phyloP scores from a whole-genome alignment of 768 basidiomycete species.

The Leccinum aurantiacum region DNA sequence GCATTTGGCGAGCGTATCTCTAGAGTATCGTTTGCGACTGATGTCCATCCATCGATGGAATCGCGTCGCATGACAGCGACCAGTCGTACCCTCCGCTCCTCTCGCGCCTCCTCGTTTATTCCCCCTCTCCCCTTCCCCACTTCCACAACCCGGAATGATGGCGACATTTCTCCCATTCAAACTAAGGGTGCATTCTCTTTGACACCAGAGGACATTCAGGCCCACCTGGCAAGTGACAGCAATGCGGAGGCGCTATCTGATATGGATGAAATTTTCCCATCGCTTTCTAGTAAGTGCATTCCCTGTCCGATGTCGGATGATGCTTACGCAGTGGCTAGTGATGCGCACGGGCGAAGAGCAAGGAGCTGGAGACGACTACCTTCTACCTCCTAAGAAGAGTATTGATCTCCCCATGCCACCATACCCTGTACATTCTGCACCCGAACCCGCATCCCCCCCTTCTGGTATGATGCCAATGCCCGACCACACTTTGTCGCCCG shows the following conservation, averaged over 20 bases:
- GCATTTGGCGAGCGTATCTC: constrained; percentile 50
- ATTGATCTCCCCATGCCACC: constrained; percentile 35
- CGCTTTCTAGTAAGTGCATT: constrained; percentile 55
- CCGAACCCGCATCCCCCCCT: constrained; percentile 36
- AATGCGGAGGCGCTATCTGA: constrained; percentile 35
- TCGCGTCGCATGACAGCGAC: constrained; percentile 41
- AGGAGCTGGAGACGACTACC: constrained; percentile 41
- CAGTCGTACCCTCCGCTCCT: constrained; percentile 47
- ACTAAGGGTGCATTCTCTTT: constrained; percentile 41
- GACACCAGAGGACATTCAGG: constrained; percentile 62
- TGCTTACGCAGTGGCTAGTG: constrained; percentile 43
- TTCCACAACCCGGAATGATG: constrained; percentile 25
- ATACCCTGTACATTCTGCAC: constrained; percentile 29
- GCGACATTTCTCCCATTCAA: constrained; percentile 45
- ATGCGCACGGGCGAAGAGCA: constrained; percentile 60
- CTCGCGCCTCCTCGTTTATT: constrained; percentile 38
- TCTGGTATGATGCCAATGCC: constrained; percentile 42
- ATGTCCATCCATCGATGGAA: constrained; percentile 48
- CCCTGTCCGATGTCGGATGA: background rate
- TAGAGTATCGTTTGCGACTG: constrained; percentile 70
- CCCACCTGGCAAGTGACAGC: constrained; percentile 44
- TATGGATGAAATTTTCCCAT: constrained; percentile 65
- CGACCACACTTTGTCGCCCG: constrained; percentile 54
- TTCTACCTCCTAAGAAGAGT: constrained; percentile 37
- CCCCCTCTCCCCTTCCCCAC: constrained; percentile 40